Base-by-base conservation (phyloP, 1,284 basidiomycete genomes). In the Chalciporus sp. region DNA sequence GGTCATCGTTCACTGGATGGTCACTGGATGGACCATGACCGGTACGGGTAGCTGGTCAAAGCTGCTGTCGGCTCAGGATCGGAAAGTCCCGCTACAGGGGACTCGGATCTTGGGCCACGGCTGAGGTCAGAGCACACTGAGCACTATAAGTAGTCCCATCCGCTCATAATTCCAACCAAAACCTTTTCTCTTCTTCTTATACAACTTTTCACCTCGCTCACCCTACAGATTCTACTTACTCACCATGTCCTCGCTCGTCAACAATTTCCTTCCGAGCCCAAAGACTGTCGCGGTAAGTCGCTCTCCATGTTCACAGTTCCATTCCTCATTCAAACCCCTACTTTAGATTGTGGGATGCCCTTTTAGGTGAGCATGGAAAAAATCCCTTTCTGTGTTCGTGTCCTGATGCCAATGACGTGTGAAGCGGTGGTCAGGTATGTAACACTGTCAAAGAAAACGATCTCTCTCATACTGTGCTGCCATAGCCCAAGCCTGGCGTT, bases 401-500 rank as follows among this genome's bases (percentile, higher is more conserved):
- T 44, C 31, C 51, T 62, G 11, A 57, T 65, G 50, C 10, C 46
- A 65, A 65, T 68, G 64, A 63, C 35, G 41, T 51, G 2, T 50
- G 33, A 58, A 85, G 83, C 49, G 83, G 83, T 57, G 82, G 82
- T 42, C 82, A 84, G 74, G 82, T 81, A 51, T 52, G 75, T 65
- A 6, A 26, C 35, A 17, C 14, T 20, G 20, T 42, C 40, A 9
- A 46, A 45, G 42, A 44, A 35, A 12, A 39, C n/a, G 4, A 35
- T 59, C 39, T 51, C 47, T 50, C 56, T 51, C 51, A 61, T 35
- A 28, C 35, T 33, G 47, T 52, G 35, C 58, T 47, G 40, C 58
- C 55, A 39, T 60, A 79, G 89, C 80, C 88, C 16, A 86, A 83
- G 71, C 70, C 83, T 26, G 95, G 95, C 31, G 94, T 97, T n/a